Evolutionary conservation across 768 basidiomycete genomes (phyloP).

Genomic region (Psilocybe tampanensis): DNA sequence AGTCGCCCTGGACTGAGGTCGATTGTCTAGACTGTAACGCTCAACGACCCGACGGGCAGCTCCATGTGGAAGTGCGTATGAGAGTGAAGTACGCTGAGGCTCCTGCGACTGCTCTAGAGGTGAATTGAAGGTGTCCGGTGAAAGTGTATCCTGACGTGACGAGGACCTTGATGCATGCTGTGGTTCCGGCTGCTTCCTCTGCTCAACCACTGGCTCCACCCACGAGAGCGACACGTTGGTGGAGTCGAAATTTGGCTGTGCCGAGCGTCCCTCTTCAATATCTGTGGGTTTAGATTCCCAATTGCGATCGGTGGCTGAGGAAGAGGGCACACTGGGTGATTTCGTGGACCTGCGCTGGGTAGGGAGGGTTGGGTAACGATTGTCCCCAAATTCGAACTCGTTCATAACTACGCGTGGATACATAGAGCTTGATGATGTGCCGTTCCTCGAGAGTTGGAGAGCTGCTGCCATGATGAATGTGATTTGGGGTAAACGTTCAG

Average conservation of each 20-base stretch:
- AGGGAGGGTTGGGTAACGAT: slow-evolving; percentile 49
- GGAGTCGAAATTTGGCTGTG: slow-evolving; percentile 2
- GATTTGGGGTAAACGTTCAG: neutral
- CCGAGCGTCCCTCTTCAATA: slow-evolving; percentile 10
- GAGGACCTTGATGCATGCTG: slow-evolving; percentile 22
- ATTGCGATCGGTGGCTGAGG: slow-evolving; percentile 18
- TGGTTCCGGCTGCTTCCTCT: slow-evolving; percentile 23
- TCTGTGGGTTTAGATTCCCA: slow-evolving; percentile 9
- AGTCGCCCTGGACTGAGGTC: slow-evolving; percentile 35
- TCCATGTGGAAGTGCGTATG: slow-evolving; percentile 47
- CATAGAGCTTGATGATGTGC: slow-evolving; percentile 37
- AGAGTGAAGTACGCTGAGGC: slow-evolving; percentile 38
- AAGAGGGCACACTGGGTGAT: slow-evolving; percentile 13
- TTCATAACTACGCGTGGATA: slow-evolving; percentile 59
- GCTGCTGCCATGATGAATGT: slow-evolving; percentile 47
- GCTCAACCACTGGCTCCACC: slow-evolving; percentile 22
- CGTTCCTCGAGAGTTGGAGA: slow-evolving; percentile 47
- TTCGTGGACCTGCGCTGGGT: slow-evolving; percentile 14
- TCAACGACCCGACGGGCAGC: slow-evolving; percentile 50
- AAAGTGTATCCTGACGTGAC: slow-evolving; percentile 25
- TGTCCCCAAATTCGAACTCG: slow-evolving; percentile 66
- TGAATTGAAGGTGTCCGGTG: slow-evolving; percentile 33
- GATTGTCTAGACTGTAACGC: slow-evolving; percentile 55
- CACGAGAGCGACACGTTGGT: slow-evolving; percentile 11
- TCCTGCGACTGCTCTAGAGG: slow-evolving; percentile 39